Percentiles rank a stretch among this genome's conserved stretches.
Evolutionary conservation across 495 filamentous ascomycete genomes (phyloP).

Genomic region (Lineolata rhizophorae): DNA sequence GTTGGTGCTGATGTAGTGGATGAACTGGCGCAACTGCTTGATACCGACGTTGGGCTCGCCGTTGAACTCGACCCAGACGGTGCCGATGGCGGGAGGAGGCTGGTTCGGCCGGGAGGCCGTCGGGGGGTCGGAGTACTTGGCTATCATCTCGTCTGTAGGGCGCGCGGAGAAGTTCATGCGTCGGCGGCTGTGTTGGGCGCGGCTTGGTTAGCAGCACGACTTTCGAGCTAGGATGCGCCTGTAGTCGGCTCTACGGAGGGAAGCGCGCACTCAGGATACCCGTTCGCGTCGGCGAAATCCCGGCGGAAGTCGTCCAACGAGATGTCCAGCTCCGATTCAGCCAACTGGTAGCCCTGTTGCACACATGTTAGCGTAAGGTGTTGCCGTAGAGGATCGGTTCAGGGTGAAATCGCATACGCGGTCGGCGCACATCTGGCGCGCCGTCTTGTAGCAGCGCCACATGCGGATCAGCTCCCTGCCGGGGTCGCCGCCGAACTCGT

Average conservation of each 20-base stretch:
- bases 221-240: not conserved
- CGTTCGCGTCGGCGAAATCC: slow-evolving; percentile 44
- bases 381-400: not conserved
- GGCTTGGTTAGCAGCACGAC: slow-evolving; percentile 11
- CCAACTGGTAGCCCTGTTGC: slow-evolving; percentile 75
- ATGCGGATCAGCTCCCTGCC: slow-evolving; percentile 8
- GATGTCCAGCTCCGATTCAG: slow-evolving; percentile 72
- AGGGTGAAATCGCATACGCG: slow-evolving; percentile 12
- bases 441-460: slow-evolving; percentile 16
- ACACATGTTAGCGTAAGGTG: slow-evolving; percentile 7
- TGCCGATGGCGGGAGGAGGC: slow-evolving; percentile 36
- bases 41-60: slow-evolving; percentile 58
- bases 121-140: slow-evolving; percentile 50
- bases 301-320: slow-evolving; percentile 50
- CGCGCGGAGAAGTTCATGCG: slow-evolving; percentile 71
- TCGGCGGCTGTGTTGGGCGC: slow-evolving; percentile 35
- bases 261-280: slow-evolving; percentile 53
- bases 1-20: slow-evolving; percentile 49
- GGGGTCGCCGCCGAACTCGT: no score
- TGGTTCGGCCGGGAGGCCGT: slow-evolving; percentile 42
- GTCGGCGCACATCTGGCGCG: slow-evolving; percentile 18
- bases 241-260: not conserved
- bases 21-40: slow-evolving; percentile 76
- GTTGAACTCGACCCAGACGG: slow-evolving; percentile 84
- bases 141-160: slow-evolving; percentile 61